These are phyloP conservation scores for Fusarium veterinarium DNA, from an alignment of 2,329 filamentous ascomycete species.

Conservation along the genomic window DNA sequence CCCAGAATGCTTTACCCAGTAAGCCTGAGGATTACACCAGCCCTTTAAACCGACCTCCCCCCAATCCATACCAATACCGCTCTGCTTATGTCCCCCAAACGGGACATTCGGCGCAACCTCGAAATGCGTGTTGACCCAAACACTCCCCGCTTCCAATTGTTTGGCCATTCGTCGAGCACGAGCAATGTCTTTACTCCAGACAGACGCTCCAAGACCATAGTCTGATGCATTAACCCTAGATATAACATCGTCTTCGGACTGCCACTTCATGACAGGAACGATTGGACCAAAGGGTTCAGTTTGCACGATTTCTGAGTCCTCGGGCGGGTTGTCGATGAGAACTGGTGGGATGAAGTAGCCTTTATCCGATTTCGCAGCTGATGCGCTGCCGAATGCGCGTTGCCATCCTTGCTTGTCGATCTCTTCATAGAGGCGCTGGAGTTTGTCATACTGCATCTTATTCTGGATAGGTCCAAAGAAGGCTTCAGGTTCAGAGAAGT, in stretches of 20 bases:
- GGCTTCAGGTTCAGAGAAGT: slow-evolving; percentile 56
- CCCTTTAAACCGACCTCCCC: slow-evolving; percentile 44
- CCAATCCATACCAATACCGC: slow-evolving; percentile 61
- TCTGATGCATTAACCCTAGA: slow-evolving; percentile 62
- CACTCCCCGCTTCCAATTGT: slow-evolving; percentile 66
- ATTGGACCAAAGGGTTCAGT: slow-evolving; percentile 69
- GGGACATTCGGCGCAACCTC: slow-evolving; percentile 53
- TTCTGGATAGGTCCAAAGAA: slow-evolving; percentile 68
- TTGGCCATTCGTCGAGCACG: slow-evolving; percentile 64
- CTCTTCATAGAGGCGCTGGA: slow-evolving; percentile 55
- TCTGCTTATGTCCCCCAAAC: slow-evolving; percentile 64
- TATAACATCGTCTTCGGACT: slow-evolving; percentile 69
- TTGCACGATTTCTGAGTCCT: slow-evolving; percentile 65
- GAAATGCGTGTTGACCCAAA: slow-evolving; percentile 69
- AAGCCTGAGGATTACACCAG: slow-evolving; percentile 10
- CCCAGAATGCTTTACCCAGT: slow-evolving; percentile 2
- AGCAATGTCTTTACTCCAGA: slow-evolving; percentile 66
- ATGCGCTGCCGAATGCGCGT: slow-evolving; percentile 49
- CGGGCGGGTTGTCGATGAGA: slow-evolving; percentile 70
- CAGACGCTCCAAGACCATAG: slow-evolving; percentile 66
- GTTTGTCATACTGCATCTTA: slow-evolving; percentile 64
- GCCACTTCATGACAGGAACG: slow-evolving; percentile 71
- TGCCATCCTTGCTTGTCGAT: slow-evolving; percentile 58
- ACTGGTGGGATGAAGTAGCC: slow-evolving; percentile 69
- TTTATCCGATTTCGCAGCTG: slow-evolving; percentile 40